Conservation (phyloP, 2,329 filamentous ascomycete species). For the Xylariaceae sp. region DNA sequence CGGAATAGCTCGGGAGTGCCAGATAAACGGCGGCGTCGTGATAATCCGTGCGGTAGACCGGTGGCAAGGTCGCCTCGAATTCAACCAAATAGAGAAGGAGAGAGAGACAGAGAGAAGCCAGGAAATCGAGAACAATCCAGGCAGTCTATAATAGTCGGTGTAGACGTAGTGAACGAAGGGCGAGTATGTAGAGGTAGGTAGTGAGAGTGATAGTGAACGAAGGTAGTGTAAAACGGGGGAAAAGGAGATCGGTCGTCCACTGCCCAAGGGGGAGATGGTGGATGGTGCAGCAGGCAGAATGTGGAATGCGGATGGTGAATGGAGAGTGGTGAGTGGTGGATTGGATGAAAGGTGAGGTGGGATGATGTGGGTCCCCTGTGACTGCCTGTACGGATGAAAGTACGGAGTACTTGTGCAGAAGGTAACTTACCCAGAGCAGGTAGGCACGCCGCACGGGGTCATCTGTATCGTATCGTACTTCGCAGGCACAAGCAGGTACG, state of each 20-base stretch:
- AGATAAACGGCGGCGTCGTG: neutral
- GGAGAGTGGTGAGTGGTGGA: neutral
- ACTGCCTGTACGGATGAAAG: no score
- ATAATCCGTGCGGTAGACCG: neutral
- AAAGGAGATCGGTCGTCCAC: slow-evolving; percentile 8
- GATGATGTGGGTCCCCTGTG: slow-evolving; percentile 9
- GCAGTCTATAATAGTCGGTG: slow-evolving; percentile 8
- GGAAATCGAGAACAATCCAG: neutral
- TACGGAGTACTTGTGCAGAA: no score
- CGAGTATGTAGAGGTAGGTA: no score
- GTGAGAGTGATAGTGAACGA: no score
- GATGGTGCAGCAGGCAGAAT: neutral
- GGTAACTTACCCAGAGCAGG: no score
- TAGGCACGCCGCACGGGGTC: no score
- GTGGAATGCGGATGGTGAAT: neutral
- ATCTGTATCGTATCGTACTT: neutral
- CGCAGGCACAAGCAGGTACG: neutral
- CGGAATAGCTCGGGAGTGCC: slow-evolving; percentile 2
- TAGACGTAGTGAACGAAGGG: slow-evolving; percentile 1
- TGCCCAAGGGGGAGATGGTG: slow-evolving; percentile 3
- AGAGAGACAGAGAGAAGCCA: neutral
- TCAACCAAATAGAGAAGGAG: slow-evolving; percentile 6
- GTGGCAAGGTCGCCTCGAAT: neutral
- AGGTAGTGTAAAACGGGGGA: neutral
- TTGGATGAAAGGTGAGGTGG: slow-evolving; percentile 5